Evolutionary conservation across 2,329 filamentous ascomycete species (phyloP).

Genomic region (Dryadomyces quercus-mongolicae): DNA sequence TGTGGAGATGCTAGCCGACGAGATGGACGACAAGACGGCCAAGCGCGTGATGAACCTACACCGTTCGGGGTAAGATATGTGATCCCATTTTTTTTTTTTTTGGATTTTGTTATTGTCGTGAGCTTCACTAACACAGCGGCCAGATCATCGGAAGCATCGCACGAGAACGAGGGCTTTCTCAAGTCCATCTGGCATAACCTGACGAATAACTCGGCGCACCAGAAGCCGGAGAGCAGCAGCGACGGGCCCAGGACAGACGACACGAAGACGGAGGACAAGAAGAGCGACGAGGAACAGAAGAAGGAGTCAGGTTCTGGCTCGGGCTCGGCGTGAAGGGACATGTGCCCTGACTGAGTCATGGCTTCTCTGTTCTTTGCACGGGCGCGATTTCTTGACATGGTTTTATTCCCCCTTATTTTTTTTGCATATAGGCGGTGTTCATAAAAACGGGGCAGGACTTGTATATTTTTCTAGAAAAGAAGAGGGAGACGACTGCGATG

Average conservation of each 20-base stretch:
- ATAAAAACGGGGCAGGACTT: neutral
- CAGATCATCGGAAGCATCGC: conserved; percentile 26
- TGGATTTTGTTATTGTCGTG: neutral
- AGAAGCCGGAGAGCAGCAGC: conserved; percentile 16
- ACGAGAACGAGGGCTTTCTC: conserved; percentile 79
- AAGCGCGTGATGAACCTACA: conserved; percentile 84
- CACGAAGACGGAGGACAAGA: conserved; percentile 2
- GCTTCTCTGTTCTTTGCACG: no score
- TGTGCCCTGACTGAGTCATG: no score
- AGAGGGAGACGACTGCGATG: neutral
- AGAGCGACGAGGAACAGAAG: conserved; percentile 14
- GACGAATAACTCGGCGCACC: conserved; percentile 58
- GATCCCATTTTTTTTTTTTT: neutral
- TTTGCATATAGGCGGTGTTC: conserved; percentile 5
- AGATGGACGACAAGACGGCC: conserved; percentile 86
- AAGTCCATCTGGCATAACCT: conserved; percentile 90
- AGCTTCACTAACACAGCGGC: neutral
- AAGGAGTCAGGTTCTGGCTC: conserved; percentile 22
- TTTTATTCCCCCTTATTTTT: neutral
- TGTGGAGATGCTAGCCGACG: conserved; percentile 89
- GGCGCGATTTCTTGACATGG: neutral
- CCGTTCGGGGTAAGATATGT: conserved; percentile 35
- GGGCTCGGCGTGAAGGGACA: conserved; percentile 16
- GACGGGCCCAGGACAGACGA: neutral
- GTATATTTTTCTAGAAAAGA: neutral